Base-by-base conservation (phyloP, 2,329 filamentous ascomycete genomes). In the Verticillium tricorpus region DNA sequence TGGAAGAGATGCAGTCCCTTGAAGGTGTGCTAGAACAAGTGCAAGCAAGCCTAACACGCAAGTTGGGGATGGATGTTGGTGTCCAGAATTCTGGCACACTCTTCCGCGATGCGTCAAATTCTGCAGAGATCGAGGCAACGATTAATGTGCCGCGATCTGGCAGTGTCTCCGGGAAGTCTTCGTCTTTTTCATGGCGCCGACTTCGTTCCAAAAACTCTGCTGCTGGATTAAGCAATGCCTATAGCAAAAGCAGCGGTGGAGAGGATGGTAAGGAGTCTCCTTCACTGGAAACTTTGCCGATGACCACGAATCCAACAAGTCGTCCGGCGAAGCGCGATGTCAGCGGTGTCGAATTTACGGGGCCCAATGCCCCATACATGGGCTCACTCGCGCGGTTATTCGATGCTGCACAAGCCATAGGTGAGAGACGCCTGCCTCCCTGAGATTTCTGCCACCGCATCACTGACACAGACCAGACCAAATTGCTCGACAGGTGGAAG, bases 401-500 rank as follows among this genome's bases (percentile, higher is more conserved):
- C 74, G 95, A 98, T 78, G 92, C 93, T 66, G 94, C 89, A 60
- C 95, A 98, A 78, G 86, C 93, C 62, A 82, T 99, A 72, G 95
- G 95, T 97, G 84, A 81, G 88, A 77, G 63, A 55, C 56, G 6
- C 12, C 17, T 50, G 22, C 22, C 8, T 60, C 6, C 12, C 12
- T 34, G 15, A 45, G 11, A 1, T 11, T 11, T 56, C 25, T 12
- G 17, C 12, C 15, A 8, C 8, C 11, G 11, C 25, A 32, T 14
- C 31, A 50, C 70, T 78, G 62, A 78, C 65, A 32, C 31, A 25
- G 4, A 28, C 45, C 69, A 96, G 93, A 97, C 81, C 92, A 96
- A 86, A 94, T 98, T 74, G 92, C 93, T 60, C 90, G 94, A 67
- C 94, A 97, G 80, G 93, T 97, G 56, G 94, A 97, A 73, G 94